These are phyloP conservation scores for Diutina scorzettiae DNA, from an alignment of 1,139 yeast genomes.

Conservation along the genomic window DNA sequence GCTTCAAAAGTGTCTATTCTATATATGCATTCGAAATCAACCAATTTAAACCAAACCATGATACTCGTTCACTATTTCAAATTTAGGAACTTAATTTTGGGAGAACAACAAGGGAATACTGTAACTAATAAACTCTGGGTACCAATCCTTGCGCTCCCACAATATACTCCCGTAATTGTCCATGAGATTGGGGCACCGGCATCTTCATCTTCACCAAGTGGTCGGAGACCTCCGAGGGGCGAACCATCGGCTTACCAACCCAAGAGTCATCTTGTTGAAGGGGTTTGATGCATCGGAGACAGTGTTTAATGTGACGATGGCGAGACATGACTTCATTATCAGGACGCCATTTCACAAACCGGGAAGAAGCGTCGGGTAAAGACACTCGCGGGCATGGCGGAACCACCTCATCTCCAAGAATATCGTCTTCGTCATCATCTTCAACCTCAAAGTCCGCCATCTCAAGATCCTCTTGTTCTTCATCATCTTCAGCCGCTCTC, in stretches of 20 bases:
- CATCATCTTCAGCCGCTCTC: conserved; percentile 19
- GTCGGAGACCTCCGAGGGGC: conserved; percentile 21
- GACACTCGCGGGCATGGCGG: background rate
- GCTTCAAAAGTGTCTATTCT: too few relatives aligned
- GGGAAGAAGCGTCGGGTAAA: background rate
- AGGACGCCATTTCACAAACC: background rate
- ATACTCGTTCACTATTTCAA: too few relatives aligned
- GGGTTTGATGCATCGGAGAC: conserved; percentile 47
- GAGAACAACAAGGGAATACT: too few relatives aligned
- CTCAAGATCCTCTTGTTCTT: conserved; percentile 13
- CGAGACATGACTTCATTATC: background rate
- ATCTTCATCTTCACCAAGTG: background rate
- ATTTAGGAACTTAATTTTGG: too few relatives aligned
- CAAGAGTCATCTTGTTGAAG: conserved; percentile 41
- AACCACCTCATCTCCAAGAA: conserved; percentile 12
- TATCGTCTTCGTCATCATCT: conserved; percentile 24
- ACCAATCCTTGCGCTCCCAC: conserved; percentile 1
- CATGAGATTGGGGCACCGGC: background rate
- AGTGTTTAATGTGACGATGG: conserved; percentile 17
- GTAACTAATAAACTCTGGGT: background rate
- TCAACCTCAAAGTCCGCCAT: conserved; percentile 23
- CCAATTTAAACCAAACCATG: too few relatives aligned
- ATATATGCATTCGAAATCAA: too few relatives aligned
- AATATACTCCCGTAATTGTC: background rate
- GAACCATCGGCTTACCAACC: conserved; percentile 37